Evolutionary conservation across 2,329 filamentous ascomycete species (phyloP), one percentile per base, ranked within the genome.

Genomic region (Exserohilum turcica): DNA sequence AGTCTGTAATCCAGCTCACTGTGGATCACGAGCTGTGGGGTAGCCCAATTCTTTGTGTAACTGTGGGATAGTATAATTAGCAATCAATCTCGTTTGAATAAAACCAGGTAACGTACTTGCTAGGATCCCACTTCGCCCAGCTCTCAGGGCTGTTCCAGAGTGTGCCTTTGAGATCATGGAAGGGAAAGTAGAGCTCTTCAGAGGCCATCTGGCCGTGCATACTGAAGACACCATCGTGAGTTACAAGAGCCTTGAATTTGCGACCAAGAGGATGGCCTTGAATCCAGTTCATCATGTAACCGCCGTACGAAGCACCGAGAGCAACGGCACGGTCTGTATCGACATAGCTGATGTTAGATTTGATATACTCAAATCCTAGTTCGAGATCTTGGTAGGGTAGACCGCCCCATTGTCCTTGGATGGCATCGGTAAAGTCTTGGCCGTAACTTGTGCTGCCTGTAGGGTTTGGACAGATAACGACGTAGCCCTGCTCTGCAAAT

Each of bases 1-100:
- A 97, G 78, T 15, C 93, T 84, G 71, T 96, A 97, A 74, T 97
- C 93, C 28, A 94, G 81, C 66, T 94, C 91, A 67, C 86, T 93
- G 75, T 97, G 93, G 48, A 97, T 92, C 56, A 95, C 86, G 57
- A 99, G 80, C 75, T 94, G 88, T 0, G 94, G 94, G 0, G 92
- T 97, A 1, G 83, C 79, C 92, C 92, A 97, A 62, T 93, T 82
- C 31, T 81, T 74, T 0, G 82, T 79, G 63, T 82, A 80, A 8
- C 38, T 40, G 9, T 16, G n/a, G 4, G 12, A 15, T 8, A 29
- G 3, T 1, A n/a, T n/a, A 40, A 7, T 40, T 40, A 40, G 38
- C 2, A 18, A 10, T 2, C 3, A 1, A 1, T 18, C 16, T 2
- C 2, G 28, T 7, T 28, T 40, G 24, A 40, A 1, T 29, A 9